Evolutionary conservation across 164 flowering plant genomes (phyloP).

Genomic region (Stephania japonica): DNA sequence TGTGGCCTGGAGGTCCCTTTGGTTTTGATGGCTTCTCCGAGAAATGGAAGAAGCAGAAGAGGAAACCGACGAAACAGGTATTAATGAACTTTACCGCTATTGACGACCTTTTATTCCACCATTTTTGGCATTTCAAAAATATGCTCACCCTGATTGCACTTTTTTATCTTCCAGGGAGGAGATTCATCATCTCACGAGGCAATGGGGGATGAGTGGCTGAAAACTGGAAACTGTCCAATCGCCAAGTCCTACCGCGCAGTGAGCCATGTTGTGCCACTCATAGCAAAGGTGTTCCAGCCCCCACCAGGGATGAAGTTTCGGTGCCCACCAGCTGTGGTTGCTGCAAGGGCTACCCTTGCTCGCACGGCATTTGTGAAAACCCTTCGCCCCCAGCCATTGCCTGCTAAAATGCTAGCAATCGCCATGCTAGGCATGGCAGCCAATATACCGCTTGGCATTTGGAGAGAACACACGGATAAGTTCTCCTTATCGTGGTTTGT

Average conservation of each 20-base stretch:
- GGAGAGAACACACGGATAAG: conserved; percentile 81
- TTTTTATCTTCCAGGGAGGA: conserved; percentile 31
- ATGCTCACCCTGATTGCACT: not conserved
- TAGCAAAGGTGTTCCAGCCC: conserved; percentile 57
- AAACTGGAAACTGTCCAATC: conserved; percentile 78
- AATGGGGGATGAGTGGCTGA: conserved; percentile 62
- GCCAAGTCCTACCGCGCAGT: conserved; percentile 79
- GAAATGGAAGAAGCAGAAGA: conserved; percentile 48
- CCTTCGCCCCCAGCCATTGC: conserved; percentile 67
- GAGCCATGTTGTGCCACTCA: conserved; percentile 61
- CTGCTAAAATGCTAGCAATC: conserved; percentile 59
- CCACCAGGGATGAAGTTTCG: conserved; percentile 61
- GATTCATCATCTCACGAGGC: conserved; percentile 59
- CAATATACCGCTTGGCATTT: conserved; percentile 72
- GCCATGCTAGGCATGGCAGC: conserved; percentile 74
- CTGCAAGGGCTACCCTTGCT: conserved; percentile 80
- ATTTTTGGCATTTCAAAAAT: not conserved
- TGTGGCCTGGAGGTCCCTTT: conserved; percentile 77
- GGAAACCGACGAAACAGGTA: conserved; percentile 38
- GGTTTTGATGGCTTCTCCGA: conserved; percentile 49
- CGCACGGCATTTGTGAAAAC: conserved; percentile 62
- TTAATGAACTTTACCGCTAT: not conserved
- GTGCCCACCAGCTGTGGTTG: conserved; percentile 78
- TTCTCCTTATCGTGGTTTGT: conserved; percentile 78
- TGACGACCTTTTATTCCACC: not conserved